Base-by-base conservation (phyloP, 345 rosid species). In the Camelina sativa region DNA sequence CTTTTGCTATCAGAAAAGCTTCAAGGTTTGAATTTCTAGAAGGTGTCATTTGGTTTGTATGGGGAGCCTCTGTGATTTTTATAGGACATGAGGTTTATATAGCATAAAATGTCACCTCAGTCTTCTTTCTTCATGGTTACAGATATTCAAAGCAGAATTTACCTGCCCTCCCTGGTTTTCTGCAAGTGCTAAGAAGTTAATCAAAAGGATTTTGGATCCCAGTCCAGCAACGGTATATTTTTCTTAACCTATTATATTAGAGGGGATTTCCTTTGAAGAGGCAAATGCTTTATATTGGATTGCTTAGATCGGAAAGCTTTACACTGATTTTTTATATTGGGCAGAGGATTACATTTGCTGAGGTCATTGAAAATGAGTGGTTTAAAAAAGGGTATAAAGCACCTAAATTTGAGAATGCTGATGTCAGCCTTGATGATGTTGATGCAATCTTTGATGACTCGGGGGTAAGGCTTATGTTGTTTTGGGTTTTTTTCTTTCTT, bases 141-240 rank as follows among this genome's bases (percentile, higher is more conserved):
- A 96, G 98, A 92, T 96, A 82, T 85, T 83, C 74, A 96, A 89
- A 84, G 98, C 98, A 0, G 98, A 96, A 22, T 91, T 90, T 80
- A 83, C 85, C 8, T 89, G 87, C 71, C 97, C 99, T 60, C 91
- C 99, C 11, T 92, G 98, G 99, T 96, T 96, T 81, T 92, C 98
- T 11, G 66, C 99, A 57, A 91, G 96, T 81, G 96, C 94, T 5
- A 96, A 91, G 86, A 92, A 92, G 81, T 74, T 96, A 72, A 96
- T 92, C 48, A 86, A 86, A 75, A 92, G 87, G 80, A 92, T 96
- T 77, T 80, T 96, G 71, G 99, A 96, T 76, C 99, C 97, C 62
- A 89, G 82, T 86, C 96, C 99, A 28, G 75, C 71, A 20, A 96
- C 90, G 23, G 99, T 95, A 89, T 67, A 79, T 41, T 54, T n/a